A percentile compares a stretch with the other conserved stretches of the same genome.
These are phyloP conservation scores for Heliophila coronopifolia DNA, from an alignment of 441 rosid species.

Conservation along the genomic window DNA sequence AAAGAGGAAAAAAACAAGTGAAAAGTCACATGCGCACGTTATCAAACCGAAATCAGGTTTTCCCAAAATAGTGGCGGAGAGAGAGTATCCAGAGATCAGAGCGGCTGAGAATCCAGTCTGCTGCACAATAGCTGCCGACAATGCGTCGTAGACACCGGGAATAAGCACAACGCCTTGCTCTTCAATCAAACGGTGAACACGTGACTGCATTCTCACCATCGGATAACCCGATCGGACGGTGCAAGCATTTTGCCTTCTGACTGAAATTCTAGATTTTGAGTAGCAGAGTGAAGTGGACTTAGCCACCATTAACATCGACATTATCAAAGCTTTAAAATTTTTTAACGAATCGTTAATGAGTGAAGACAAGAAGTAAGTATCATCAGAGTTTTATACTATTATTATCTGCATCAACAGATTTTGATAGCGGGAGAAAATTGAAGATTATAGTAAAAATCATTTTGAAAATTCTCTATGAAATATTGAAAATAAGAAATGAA, in stretches of 20 bases:
- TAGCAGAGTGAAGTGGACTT: conserved; percentile 21
- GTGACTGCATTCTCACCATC: conserved; percentile 38
- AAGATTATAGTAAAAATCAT: too few relatives aligned
- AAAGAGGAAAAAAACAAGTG: background rate
- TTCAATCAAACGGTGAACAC: conserved; percentile 43
- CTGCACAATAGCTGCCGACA: conserved; percentile 42
- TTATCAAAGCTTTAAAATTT: background rate
- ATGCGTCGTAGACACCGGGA: conserved; percentile 49
- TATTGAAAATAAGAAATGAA: too few relatives aligned
- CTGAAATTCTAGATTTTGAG: conserved; percentile 4
- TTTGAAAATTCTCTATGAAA: too few relatives aligned
- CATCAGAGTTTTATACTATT: too few relatives aligned
- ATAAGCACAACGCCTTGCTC: conserved; percentile 37
- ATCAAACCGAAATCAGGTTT: conserved; percentile 48
- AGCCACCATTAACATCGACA: conserved; percentile 25
- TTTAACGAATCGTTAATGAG: background rate
- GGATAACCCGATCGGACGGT: conserved; percentile 21
- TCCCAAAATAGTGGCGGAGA: conserved; percentile 42
- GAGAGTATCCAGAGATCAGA: conserved; percentile 42
- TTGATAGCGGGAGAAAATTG: too few relatives aligned
- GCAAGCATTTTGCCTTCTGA: conserved; percentile 1
- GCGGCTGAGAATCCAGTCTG: conserved; percentile 42
- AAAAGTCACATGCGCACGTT: conserved; percentile 21
- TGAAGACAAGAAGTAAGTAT: background rate
- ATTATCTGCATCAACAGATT: too few relatives aligned